These are phyloP conservation scores for Pythium grandisporangium DNA, from an alignment of 352 stramenopile genomes.

Conservation along the genomic window DNA sequence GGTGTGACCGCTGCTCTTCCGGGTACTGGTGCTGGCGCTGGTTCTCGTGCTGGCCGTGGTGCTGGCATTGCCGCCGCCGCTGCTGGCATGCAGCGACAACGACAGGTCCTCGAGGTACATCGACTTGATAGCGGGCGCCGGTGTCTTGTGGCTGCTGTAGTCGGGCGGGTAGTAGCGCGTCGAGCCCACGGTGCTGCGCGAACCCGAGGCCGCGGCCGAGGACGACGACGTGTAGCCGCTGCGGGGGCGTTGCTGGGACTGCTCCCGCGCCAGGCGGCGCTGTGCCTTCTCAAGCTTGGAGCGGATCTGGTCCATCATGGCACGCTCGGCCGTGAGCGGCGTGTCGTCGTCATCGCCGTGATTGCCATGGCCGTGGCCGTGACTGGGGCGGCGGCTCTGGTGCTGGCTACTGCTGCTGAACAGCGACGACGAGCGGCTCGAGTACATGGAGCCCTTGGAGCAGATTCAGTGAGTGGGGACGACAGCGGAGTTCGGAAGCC, in stretches of 20 bases:
- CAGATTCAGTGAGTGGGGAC: no score
- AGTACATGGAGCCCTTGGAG: slow-evolving; percentile 7
- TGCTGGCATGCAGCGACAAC: slow-evolving; percentile 3
- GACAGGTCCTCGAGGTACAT: slow-evolving; percentile 15
- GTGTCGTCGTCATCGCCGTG: no score
- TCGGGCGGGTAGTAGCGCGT: slow-evolving; percentile 7
- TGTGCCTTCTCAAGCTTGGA: slow-evolving; percentile 56
- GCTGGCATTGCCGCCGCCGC: slow-evolving; percentile 8
- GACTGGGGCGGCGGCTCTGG: not conserved
- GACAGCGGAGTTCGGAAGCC: no score
- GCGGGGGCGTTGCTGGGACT: slow-evolving; percentile 11
- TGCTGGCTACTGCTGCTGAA: slow-evolving; percentile 1
- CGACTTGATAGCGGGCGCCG: slow-evolving; percentile 9
- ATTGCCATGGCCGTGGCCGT: no score
- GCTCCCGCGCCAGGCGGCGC: slow-evolving; percentile 30
- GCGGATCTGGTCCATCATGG: slow-evolving; percentile 67
- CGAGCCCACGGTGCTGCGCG: not conserved
- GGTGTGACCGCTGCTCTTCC: not conserved
- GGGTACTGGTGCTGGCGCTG: slow-evolving; percentile 1
- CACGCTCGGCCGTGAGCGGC: slow-evolving; percentile 38
- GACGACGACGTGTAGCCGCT: slow-evolving; percentile 15
- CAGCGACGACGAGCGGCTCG: not conserved
- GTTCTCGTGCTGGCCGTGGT: not conserved
- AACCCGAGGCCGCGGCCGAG: no score
- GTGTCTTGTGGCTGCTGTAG: slow-evolving; percentile 4